Conservation (phyloP, 2,329 filamentous ascomycete species). For the Fusarium newnesense region DNA sequence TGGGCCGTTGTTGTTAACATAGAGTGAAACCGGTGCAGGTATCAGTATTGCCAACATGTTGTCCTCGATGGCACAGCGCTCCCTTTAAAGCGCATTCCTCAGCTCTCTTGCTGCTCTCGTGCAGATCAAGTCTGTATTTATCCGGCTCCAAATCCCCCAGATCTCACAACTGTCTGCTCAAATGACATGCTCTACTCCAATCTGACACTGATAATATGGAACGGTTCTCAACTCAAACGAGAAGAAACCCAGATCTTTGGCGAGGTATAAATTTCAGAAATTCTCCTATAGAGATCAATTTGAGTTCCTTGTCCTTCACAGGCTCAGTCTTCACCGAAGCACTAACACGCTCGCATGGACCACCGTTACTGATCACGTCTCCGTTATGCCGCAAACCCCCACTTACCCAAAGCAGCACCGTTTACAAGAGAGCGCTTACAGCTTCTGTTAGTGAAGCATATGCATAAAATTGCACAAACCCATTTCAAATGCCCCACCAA, state of each 20-base stretch:
- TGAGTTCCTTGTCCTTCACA: not conserved
- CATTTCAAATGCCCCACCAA: not conserved
- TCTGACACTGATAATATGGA: not conserved
- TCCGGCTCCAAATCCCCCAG: not conserved
- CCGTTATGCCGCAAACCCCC: conserved; percentile 14
- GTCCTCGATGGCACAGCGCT: not conserved
- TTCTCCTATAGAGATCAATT: not conserved
- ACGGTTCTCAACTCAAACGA: not conserved
- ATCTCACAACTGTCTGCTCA: not conserved
- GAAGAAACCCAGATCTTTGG: not conserved
- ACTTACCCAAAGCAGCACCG: conserved; percentile 19
- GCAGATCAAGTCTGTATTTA: not conserved
- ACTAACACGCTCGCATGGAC: not conserved
- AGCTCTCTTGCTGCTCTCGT: not conserved
- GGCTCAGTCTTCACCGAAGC: not conserved
- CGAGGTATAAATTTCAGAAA: not conserved
- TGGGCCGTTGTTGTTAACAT: not conserved
- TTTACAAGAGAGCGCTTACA: not conserved
- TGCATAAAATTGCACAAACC: conserved; percentile 26
- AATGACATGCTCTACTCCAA: not conserved
- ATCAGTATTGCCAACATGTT: not conserved
- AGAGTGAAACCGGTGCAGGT: not conserved
- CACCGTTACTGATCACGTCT: not conserved
- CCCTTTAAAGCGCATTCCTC: not conserved
- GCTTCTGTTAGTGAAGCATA: not conserved